Conservation (phyloP, 2,329 filamentous ascomycete genomes). For the Neopestalotiopsis rosae region DNA sequence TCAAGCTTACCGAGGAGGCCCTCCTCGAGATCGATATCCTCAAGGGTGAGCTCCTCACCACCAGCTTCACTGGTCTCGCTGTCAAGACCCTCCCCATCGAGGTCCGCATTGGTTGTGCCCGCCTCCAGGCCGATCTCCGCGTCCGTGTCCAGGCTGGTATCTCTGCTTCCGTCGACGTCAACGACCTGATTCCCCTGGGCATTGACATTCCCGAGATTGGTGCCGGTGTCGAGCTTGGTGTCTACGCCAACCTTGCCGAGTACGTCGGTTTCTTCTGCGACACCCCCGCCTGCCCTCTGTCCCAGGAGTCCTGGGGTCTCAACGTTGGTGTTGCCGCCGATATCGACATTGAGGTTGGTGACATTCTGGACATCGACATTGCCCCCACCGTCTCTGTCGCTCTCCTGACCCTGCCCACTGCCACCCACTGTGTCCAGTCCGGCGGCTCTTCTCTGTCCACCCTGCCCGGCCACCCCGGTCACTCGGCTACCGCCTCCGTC, state of each 20-base stretch:
- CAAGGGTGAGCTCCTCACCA: conserved; percentile 49
- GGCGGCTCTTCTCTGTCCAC: conserved; percentile 17
- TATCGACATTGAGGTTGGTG: conserved; percentile 31
- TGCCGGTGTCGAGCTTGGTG: conserved; percentile 48
- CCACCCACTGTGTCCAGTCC: conserved; percentile 40
- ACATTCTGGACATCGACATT: conserved; percentile 43
- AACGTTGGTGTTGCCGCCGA: conserved; percentile 34
- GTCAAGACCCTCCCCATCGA: conserved; percentile 51
- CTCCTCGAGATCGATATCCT: conserved; percentile 47
- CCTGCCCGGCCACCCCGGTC: not conserved
- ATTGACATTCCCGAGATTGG: conserved; percentile 33
- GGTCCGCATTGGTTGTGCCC: conserved; percentile 49
- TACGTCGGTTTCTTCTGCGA: conserved; percentile 50
- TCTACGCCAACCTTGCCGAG: conserved; percentile 60
- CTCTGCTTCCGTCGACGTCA: conserved; percentile 38
- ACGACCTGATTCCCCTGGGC: conserved; percentile 32
- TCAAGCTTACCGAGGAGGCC: conserved; percentile 53
- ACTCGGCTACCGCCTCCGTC: not conserved
- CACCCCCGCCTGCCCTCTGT: conserved; percentile 42
- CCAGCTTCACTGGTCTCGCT: conserved; percentile 55
- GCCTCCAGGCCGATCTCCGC: conserved; percentile 55
- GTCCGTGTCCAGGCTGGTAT: conserved; percentile 53
- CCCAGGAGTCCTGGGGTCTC: conserved; percentile 42
- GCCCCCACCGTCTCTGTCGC: conserved; percentile 47
- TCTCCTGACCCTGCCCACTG: conserved; percentile 41